Percentiles rank a stretch among this genome's conserved stretches.
Evolutionary conservation across 805 yeast genomes (phyloP).

Genomic region (Ogataea pini): DNA sequence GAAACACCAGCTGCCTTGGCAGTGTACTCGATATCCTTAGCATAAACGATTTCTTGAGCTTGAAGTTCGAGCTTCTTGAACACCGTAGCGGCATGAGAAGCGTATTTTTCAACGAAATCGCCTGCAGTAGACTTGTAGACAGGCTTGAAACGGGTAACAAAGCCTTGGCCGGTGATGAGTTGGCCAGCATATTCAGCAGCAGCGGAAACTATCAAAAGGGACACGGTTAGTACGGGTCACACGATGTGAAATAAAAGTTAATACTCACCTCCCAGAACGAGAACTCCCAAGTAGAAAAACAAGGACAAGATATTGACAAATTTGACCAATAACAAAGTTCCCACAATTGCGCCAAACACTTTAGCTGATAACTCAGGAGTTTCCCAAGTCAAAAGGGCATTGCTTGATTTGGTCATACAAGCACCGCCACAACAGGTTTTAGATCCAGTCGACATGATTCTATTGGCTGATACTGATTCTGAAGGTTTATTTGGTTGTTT

Average conservation of each 20-base stretch:
- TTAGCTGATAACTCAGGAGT: constrained; percentile 77
- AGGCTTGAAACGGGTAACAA: constrained; percentile 76
- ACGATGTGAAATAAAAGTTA: not conserved
- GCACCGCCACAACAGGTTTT: constrained; percentile 35
- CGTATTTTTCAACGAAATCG: constrained; percentile 30
- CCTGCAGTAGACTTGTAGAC: constrained; percentile 39
- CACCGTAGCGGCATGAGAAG: constrained; percentile 40
- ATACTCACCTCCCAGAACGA: constrained; percentile 45
- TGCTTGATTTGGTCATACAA: constrained; percentile 29
- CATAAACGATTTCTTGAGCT: constrained; percentile 58
- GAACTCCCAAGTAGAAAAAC: constrained; percentile 58
- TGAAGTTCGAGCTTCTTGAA: constrained; percentile 53
- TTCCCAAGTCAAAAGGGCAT: constrained; percentile 64
- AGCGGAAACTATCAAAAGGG: constrained; percentile 49
- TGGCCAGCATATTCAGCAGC: constrained; percentile 77
- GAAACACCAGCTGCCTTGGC: constrained; percentile 67
- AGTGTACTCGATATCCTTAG: constrained; percentile 72
- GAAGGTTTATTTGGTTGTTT: not conserved
- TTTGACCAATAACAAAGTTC: constrained; percentile 57
- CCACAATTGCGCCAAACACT: constrained; percentile 64
- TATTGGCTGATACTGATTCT: not conserved
- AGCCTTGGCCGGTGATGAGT: constrained; percentile 72
- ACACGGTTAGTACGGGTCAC: constrained; percentile 10
- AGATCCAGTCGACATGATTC: constrained; percentile 12
- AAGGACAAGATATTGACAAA: constrained; percentile 62